Percentiles rank a stretch among this genome's conserved stretches.
These are phyloP conservation scores for Backusella circina DNA, from an alignment of 192 early-diverging fungal species.

Conservation along the genomic window DNA sequence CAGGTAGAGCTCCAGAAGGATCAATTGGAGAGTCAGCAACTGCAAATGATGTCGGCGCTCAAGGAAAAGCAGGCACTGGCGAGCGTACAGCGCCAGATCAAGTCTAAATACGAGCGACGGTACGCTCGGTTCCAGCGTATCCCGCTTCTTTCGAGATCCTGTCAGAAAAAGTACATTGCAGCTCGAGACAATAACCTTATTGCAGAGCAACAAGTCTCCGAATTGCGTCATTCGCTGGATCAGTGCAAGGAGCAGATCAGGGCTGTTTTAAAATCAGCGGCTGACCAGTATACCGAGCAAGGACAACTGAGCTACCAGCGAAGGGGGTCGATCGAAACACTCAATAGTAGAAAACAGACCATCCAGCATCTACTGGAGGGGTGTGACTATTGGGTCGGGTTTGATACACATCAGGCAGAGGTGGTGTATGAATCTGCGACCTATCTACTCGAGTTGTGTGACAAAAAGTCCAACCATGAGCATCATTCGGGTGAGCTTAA, in stretches of 20 bases:
- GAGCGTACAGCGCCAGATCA: background rate
- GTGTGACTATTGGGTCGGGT: slow-evolving; percentile 1
- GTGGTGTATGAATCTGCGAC: background rate
- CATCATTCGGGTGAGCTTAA: background rate
- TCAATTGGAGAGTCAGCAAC: background rate
- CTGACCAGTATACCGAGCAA: background rate
- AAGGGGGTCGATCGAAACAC: background rate
- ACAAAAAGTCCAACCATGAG: background rate
- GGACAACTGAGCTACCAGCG: background rate
- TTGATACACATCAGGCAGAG: slow-evolving; percentile 5
- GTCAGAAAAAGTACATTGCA: background rate
- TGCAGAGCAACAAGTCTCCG: slow-evolving; percentile 5
- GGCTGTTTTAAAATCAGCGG: background rate
- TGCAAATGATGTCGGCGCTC: background rate
- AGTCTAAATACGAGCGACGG: background rate
- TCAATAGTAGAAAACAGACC: background rate
- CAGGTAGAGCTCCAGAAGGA: background rate
- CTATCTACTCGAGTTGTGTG: background rate
- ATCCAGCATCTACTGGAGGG: background rate
- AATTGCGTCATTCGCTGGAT: background rate
- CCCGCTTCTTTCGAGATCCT: background rate
- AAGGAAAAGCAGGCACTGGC: background rate
- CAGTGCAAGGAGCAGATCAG: background rate
- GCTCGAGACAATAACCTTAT: background rate
- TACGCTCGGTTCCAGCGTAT: background rate